Evolutionary conservation across 306 rosid genomes (phyloP).

Genomic region (Quercus ilex): DNA sequence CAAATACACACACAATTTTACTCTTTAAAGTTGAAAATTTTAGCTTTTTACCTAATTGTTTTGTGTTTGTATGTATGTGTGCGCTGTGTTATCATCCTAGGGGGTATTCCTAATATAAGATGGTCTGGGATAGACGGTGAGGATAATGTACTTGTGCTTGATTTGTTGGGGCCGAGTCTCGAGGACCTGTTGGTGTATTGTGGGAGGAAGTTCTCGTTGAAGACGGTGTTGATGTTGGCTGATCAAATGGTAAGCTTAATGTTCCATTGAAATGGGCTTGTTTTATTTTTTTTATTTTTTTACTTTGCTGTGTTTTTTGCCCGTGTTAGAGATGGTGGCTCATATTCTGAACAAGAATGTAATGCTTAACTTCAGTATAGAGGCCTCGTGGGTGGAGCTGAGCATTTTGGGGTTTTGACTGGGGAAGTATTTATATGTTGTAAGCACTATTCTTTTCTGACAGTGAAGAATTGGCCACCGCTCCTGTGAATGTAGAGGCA

Average conservation of each 20-base stretch:
- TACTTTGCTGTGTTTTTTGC: too few species aligned
- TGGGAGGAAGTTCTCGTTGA: slow-evolving; percentile 54
- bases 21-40: neutral
- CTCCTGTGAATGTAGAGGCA: too few species aligned
- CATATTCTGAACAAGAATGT: too few species aligned
- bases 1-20: neutral
- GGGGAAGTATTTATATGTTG: too few species aligned
- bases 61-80: neutral
- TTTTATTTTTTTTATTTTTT: neutral
- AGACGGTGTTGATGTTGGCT: slow-evolving; percentile 56
- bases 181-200: slow-evolving; percentile 64
- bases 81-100: slow-evolving; percentile 13
- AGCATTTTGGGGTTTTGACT: too few species aligned
- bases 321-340: too few species aligned
- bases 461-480: too few species aligned
- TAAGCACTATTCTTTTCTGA: too few species aligned
- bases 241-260: slow-evolving; percentile 51
- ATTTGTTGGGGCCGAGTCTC: slow-evolving; percentile 63
- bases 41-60: too few species aligned
- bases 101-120: slow-evolving; percentile 50
- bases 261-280: neutral
- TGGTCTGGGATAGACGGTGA: slow-evolving; percentile 56
- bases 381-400: too few species aligned
- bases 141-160: slow-evolving; percentile 53
- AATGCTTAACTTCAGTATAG: too few species aligned